Percentiles rank a stretch among this genome's conserved stretches.
Conservation (phyloP, 805 yeast species). For the Saturnispora quitensis region DNA sequence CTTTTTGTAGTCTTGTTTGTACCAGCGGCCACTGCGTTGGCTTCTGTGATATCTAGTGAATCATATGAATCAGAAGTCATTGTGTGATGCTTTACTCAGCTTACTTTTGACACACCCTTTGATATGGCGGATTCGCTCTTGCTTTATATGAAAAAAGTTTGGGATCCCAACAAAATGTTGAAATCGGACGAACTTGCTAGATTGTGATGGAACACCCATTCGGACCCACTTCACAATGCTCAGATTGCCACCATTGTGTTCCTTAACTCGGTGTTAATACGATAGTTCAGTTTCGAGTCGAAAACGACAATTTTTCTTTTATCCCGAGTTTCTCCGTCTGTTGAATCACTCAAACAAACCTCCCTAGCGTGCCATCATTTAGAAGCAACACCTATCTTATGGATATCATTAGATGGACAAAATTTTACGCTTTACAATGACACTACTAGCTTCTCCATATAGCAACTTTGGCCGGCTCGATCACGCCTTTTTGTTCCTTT, state of each 20-base stretch:
- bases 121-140: background rate
- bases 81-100: background rate
- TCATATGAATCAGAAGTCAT: slow-evolving; percentile 13
- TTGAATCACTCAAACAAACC: background rate
- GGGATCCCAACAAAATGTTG: background rate
- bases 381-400: background rate
- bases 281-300: background rate
- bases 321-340: background rate
- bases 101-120: background rate
- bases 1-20: slow-evolving; percentile 60
- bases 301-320: background rate
- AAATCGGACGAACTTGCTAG: background rate
- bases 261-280: background rate
- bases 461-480: too few relatives aligned
- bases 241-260: background rate
- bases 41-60: slow-evolving; percentile 52
- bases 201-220: background rate
- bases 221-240: background rate
- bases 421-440: background rate
- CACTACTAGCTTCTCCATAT: background rate
- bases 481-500: background rate
- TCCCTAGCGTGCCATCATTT: background rate
- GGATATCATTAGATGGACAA: background rate
- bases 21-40: slow-evolving; percentile 77
- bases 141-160: background rate